Conservation (phyloP, 148 eudicot species). For the Chenopodium formosanum region DNA sequence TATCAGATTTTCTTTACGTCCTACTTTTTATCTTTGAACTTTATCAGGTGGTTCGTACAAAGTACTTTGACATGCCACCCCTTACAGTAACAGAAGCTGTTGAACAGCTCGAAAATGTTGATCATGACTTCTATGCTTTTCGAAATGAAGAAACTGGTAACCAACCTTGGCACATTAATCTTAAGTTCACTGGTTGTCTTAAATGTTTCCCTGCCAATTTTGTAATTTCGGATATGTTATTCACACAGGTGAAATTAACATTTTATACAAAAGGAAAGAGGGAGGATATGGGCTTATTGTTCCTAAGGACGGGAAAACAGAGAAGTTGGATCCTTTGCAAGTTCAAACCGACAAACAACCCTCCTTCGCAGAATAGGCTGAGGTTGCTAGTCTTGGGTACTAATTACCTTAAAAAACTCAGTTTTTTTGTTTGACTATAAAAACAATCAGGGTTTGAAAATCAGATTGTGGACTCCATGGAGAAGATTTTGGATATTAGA, state of each 20-base stretch:
- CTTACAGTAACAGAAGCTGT: conserved; percentile 76
- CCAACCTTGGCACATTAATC: neutral
- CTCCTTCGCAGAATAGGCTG: conserved; percentile 35
- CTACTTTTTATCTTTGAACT: neutral
- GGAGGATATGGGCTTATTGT: conserved; percentile 93
- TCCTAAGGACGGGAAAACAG: conserved; percentile 67
- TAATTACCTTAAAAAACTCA: neutral
- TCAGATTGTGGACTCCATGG: neutral
- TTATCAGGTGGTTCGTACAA: conserved; percentile 75
- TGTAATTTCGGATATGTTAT: neutral
- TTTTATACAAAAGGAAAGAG: conserved; percentile 71
- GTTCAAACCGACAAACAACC: conserved; percentile 39
- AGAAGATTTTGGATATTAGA: conserved; percentile 9
- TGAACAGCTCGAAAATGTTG: conserved; percentile 82
- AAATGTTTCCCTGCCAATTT: neutral
- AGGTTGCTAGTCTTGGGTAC: neutral
- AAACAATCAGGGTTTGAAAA: neutral
- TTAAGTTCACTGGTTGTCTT: neutral
- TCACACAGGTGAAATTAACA: conserved; percentile 71
- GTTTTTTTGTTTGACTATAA: neutral
- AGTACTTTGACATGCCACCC: conserved; percentile 90
- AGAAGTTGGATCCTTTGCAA: conserved; percentile 52
- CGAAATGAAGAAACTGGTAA: conserved; percentile 90
- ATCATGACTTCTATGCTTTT: conserved; percentile 85
- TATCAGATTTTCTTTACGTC: neutral